Evolutionary conservation across 2,329 filamentous ascomycete genomes (phyloP), one percentile per base, ranked within the genome.

Genomic region (Colletotrichum gloeosporioides): DNA sequence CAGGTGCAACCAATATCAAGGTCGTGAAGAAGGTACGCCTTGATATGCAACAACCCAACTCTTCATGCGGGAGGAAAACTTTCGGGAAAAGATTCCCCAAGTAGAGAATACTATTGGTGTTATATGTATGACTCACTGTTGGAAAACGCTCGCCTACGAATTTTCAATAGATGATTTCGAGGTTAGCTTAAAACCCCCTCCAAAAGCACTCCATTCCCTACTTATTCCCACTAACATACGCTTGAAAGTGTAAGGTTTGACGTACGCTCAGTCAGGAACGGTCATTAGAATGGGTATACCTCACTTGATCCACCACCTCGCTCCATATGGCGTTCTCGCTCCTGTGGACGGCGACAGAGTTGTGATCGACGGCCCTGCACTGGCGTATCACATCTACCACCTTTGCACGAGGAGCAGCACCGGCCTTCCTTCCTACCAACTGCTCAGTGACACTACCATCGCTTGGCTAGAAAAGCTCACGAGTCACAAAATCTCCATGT

Each of bases 351-450:
- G 84, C 31, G 81, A 87, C 53, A 80, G 80, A 8, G 84, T 90
- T 25, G 88, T 91, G 61, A 91, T 98, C 72, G 96, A 98, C 82
- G 96, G 95, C 0, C 95, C 96, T 6, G 93, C 92, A 3, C 86
- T 98, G 31, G 94, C 95, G 2, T 94, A 96, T 82, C 90, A 95
- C 82, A 87, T 96, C 55, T 92, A 94, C 76, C 87, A 92, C 67
- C 84, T 91, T 22, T 89, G 92, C 72, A 85, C 83, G 25, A 84
- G 83, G 53, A 89, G 88, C 80, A 87, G 88, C 65, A 85, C 91
- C 53, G 87, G 90, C 15, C 87, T 90, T 34, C 92, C 93, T 7
- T 89, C 91, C 0, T 95, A 96, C 83, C 80, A 86, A 13, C 87
- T 93, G 57, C 88, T 97, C 59, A 93, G 91, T 16, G 82, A 86